Evolutionary conservation across 805 yeast species (phyloP).

Genomic region (Zygosaccharomyces bisporus): DNA sequence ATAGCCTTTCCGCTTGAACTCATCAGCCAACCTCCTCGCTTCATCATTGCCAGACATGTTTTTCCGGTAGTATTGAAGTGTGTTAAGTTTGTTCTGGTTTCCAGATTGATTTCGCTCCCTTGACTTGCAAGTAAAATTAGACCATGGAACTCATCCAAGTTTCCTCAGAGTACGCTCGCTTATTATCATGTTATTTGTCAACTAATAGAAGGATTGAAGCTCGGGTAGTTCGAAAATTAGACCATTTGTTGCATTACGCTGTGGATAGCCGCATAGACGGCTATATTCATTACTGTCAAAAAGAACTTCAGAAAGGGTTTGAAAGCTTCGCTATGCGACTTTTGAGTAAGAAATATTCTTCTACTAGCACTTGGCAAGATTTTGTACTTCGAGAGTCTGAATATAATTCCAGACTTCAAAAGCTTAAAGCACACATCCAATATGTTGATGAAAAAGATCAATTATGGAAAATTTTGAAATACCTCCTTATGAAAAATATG

Average conservation of each 20-base stretch:
- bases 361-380: slow-evolving; percentile 6
- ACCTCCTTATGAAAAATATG: background rate
- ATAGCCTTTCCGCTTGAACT: slow-evolving; percentile 34
- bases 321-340: background rate
- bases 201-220: background rate
- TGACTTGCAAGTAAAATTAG: background rate
- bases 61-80: too few species aligned
- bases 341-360: background rate
- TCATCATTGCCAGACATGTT: slow-evolving; percentile 16
- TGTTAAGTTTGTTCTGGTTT: background rate
- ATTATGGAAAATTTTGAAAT: background rate
- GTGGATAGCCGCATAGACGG: background rate
- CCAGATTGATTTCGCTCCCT: background rate
- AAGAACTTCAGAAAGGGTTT: background rate
- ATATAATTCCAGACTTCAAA: slow-evolving; percentile 4
- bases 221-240: background rate
- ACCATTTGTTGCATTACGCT: background rate
- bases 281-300: background rate
- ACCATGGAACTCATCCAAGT: background rate
- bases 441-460: background rate
- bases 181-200: background rate
- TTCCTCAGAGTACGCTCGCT: background rate
- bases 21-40: slow-evolving; percentile 28
- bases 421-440: slow-evolving; percentile 6
- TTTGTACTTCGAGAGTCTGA: slow-evolving; percentile 2